Base-by-base conservation (phyloP, 164 flowering plant genomes). In the Umbellularia californica region DNA sequence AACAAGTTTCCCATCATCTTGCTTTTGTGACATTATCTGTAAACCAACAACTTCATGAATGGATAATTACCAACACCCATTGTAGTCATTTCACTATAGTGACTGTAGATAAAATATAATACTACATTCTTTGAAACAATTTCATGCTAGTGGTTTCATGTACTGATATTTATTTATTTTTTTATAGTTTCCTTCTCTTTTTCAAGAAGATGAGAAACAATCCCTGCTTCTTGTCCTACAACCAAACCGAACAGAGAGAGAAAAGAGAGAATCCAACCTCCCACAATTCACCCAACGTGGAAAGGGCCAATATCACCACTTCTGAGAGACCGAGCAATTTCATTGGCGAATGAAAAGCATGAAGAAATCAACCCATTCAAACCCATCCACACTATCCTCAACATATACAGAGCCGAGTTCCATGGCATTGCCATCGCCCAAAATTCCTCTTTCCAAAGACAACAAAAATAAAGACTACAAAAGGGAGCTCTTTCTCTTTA, bases 251-350 rank as follows among this genome's bases (percentile, higher is more conserved):
- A 41, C 10, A 41, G 10, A 55, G n/a, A 55, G n/a, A 55, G 60
- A 15, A 55, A 20, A 55, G n/a, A 14, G n/a, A 17, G n/a, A 15
- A 55, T 19, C 50, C 69, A 66, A 30, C 67, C 79, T 74, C 72
- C 23, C n/a, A 68, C 33, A 14, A 64, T 79, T 87, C 86, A 92
- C 2, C 94, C 98, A 51, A 85, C 89, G 79, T 88, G 86, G 69
- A 92, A 92, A 69, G 92, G 86, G 23, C 96, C 90, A 25, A 94
- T 82, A 71, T 92, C 98, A 14, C 96, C 98, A 23, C 80, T 78
- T 50, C 97, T 80, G 65, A 92, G 71, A 74, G 93, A 85, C 25
- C 73, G 55, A 28, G 98, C 95, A 58, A 94, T 82, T 28, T 92
- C 96, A 78, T 91, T 90, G 70, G 97, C 98, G 15, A 91, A 83